Base-by-base conservation (phyloP, 1,139 yeast species). In the Pneumocystis murina region DNA sequence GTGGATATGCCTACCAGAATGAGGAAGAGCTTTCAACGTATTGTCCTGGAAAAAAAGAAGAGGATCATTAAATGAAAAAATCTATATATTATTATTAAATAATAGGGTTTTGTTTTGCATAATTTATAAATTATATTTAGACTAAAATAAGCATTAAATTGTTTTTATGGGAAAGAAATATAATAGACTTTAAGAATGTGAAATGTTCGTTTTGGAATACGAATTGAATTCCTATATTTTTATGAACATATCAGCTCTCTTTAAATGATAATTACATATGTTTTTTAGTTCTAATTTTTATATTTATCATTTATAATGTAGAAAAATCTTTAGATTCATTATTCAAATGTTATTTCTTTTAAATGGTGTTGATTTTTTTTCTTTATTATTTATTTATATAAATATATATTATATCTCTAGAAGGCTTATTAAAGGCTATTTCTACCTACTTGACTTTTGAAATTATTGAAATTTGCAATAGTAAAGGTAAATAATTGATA, bases 31-130 rank as follows among this genome's bases (percentile, higher is more conserved):
- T 82, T 60, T 71, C 65, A n/a, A 68, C 67, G 6, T 70, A 73
- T 63, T 82, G 84, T 68, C 84, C 84, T 1, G 84, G 84, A 0
- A 64, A 70, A 1, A 64, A 68, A 3, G 79, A 78, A 66, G 76
- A 72, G 16, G 82, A 76, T 61, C 84, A 80, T 62, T 65, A 61
- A 35, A 7, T 20, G 7, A 24, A 24, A 14, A 20, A 24, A 3
- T 24, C 4, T 2, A 12, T 10, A 48, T 48, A 48, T 64, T 54
- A n/a, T 17, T 61, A 38, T 62, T 60, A 5, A 48, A 20, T 48
- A 8, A 48, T 12, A 40, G 28, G 48, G 39, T 61, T 36, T 33
- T 41, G 10, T 30, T 38, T 55, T 48, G 28, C 28, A 12, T 24
- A 48, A 24, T 48, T 48, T 48, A 24, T 48, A n/a, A 4, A 33